A percentile compares a stretch with the other conserved stretches of the same genome.
Conservation (phyloP, 1,139 yeast genomes). For the Yamadazyma triangularis region DNA sequence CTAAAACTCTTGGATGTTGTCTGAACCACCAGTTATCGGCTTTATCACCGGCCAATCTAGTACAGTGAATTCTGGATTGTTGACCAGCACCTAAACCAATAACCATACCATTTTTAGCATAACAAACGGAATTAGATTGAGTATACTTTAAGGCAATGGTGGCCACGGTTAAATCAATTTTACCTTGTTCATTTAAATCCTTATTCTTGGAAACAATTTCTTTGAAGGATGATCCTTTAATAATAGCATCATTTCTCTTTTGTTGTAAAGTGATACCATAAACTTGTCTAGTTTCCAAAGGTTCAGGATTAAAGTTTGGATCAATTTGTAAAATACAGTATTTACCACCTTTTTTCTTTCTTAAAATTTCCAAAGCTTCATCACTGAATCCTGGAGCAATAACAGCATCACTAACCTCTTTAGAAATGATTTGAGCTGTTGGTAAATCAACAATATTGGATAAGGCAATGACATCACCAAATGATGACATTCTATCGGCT, state of each 20-base stretch:
- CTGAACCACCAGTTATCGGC: constrained; percentile 99
- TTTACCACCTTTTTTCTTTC: constrained; percentile 94
- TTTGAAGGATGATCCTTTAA: constrained; percentile 79
- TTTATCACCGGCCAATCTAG: constrained; percentile 98
- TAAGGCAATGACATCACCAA: constrained; percentile 96
- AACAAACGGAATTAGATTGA: constrained; percentile 96
- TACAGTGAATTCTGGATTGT: constrained; percentile 98
- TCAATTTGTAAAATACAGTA: constrained; percentile 95
- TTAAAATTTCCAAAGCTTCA: constrained; percentile 84
- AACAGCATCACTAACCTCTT: constrained; percentile 97
- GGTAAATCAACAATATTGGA: constrained; percentile 94
- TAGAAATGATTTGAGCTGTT: constrained; percentile 94
- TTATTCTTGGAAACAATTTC: constrained; percentile 89
- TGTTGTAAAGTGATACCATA: constrained; percentile 94
- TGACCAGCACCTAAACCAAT: constrained; percentile 99
- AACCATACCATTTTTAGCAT: constrained; percentile 98
- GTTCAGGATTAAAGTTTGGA: constrained; percentile 84
- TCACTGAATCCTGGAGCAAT: constrained; percentile 96
- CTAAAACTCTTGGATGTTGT: constrained; percentile 93
- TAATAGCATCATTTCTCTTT: constrained; percentile 96
- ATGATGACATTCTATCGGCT: constrained; percentile 99
- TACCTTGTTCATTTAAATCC: constrained; percentile 84
- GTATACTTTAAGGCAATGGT: constrained; percentile 96
- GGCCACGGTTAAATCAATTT: constrained; percentile 90
- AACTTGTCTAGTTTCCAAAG: constrained; percentile 86